Percentiles rank a stretch among this genome's conserved stretches.
These are phyloP conservation scores for Porcisia deanei DNA, from an alignment of 208 protist species.

Conservation along the genomic window DNA sequence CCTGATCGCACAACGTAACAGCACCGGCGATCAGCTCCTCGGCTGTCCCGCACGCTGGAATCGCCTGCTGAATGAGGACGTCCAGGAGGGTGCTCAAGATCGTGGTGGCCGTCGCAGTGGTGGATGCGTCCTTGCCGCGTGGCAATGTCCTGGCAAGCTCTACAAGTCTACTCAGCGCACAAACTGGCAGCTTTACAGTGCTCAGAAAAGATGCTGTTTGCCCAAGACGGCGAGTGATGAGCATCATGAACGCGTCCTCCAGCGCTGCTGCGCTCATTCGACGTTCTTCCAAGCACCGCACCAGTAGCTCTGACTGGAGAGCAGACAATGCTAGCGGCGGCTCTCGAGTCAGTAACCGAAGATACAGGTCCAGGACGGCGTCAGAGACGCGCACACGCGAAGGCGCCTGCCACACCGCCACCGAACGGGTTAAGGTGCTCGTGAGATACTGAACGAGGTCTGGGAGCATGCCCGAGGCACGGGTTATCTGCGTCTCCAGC, in stretches of 20 bases:
- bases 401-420: neutral
- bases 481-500: slow-evolving; percentile 15
- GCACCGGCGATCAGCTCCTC: slow-evolving; percentile 21
- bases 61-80: slow-evolving; percentile 26
- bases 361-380: slow-evolving; percentile 62
- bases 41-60: slow-evolving; percentile 17
- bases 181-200: slow-evolving; percentile 8
- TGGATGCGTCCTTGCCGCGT: neutral
- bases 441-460: slow-evolving; percentile 19
- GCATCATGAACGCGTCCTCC: slow-evolving; percentile 55
- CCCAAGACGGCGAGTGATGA: slow-evolving; percentile 68
- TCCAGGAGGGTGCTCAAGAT: slow-evolving; percentile 51
- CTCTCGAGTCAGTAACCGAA: slow-evolving; percentile 47
- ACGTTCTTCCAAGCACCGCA: slow-evolving; percentile 46
- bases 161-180: slow-evolving; percentile 19
- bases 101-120: slow-evolving; percentile 21
- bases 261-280: slow-evolving; percentile 27
- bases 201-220: slow-evolving; percentile 21
- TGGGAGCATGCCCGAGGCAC: slow-evolving; percentile 10
- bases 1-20: slow-evolving; percentile 14
- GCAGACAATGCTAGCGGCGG: slow-evolving; percentile 1
- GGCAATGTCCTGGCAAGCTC: slow-evolving; percentile 16
- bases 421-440: neutral
- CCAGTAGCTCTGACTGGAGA: slow-evolving; percentile 33
- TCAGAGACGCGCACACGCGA: slow-evolving; percentile 32